These are phyloP conservation scores for Tetradesmus lagerheimii DNA, from an alignment of 139 green algal species.

Conservation along the genomic window DNA sequence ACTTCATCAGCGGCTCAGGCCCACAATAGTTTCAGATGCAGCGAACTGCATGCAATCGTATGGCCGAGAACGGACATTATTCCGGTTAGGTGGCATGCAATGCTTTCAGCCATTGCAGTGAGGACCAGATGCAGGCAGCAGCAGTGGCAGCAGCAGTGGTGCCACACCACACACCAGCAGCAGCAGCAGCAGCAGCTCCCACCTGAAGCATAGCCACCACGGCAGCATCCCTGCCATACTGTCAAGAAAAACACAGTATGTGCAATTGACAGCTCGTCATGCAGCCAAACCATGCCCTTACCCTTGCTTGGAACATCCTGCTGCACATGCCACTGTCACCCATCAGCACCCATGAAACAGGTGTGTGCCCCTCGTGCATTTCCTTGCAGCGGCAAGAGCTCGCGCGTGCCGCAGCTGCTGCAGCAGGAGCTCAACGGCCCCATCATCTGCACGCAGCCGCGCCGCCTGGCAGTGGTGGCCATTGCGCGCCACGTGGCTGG, in stretches of 20 bases:
- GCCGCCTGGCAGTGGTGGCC: constrained; percentile 45
- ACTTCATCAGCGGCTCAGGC: not conserved
- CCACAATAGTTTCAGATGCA: not conserved
- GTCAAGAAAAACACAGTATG: not conserved
- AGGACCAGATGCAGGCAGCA: not conserved
- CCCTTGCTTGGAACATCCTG: not conserved
- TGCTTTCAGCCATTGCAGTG: no score
- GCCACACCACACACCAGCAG: no score
- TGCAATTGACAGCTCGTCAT: not conserved
- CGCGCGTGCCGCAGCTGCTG: constrained; percentile 59
- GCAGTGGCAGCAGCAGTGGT: not conserved
- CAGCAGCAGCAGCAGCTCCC: no score
- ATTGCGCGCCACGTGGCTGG: constrained; percentile 52
- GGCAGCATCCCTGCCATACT: not conserved
- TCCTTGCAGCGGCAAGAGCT: constrained; percentile 55
- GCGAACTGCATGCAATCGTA: not conserved
- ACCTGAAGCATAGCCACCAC: not conserved
- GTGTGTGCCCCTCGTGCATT: no score
- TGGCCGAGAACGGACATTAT: not conserved
- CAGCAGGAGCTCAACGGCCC: constrained; percentile 33
- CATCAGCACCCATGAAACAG: no score
- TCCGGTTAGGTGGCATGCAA: not conserved
- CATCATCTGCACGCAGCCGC: constrained; percentile 52
- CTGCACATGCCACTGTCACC: not conserved
- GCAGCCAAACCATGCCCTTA: not conserved